These are phyloP conservation scores for Megacollybia marginata DNA, from an alignment of 768 basidiomycete genomes.

Conservation along the genomic window DNA sequence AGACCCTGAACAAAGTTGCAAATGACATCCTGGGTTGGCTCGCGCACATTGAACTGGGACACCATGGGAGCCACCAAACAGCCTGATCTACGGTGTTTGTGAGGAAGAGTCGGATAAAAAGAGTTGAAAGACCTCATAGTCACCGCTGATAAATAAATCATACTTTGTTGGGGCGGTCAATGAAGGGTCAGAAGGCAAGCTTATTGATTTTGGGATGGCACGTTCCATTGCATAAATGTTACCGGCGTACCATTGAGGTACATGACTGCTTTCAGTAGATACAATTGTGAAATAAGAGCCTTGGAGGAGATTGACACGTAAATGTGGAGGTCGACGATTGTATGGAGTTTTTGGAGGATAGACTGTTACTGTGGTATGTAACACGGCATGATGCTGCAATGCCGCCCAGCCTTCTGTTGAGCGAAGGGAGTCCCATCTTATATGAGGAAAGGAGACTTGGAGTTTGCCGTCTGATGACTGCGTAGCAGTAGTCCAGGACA, in stretches of 20 bases:
- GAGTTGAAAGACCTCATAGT: conserved; percentile 59
- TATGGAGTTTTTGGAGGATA: conserved; percentile 29
- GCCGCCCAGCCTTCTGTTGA: conserved; percentile 82
- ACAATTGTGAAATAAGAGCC: conserved; percentile 73
- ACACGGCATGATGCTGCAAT: conserved; percentile 70
- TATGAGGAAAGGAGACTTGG: conserved; percentile 54
- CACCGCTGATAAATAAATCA: conserved; percentile 67
- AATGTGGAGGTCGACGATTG: conserved; percentile 22
- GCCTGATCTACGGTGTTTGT: conserved; percentile 47
- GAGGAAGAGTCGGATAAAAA: conserved; percentile 1
- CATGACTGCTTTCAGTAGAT: conserved; percentile 24
- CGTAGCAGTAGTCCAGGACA: conserved; percentile 50
- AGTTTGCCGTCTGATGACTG: conserved; percentile 36
- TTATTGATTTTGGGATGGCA: conserved; percentile 39
- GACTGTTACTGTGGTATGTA: conserved; percentile 58
- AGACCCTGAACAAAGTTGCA: conserved; percentile 71
- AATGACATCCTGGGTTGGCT: conserved; percentile 45
- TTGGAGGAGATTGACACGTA: conserved; percentile 57
- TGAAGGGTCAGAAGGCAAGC: conserved; percentile 42
- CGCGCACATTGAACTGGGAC: conserved; percentile 48
- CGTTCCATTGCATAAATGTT: conserved; percentile 74
- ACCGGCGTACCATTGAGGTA: conserved; percentile 67
- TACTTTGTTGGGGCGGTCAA: conserved; percentile 40
- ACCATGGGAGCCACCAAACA: conserved; percentile 69
- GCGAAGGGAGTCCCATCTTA: conserved; percentile 68